Conservation (phyloP, 2,329 filamentous ascomycete genomes). For the Apiospora hydei region DNA sequence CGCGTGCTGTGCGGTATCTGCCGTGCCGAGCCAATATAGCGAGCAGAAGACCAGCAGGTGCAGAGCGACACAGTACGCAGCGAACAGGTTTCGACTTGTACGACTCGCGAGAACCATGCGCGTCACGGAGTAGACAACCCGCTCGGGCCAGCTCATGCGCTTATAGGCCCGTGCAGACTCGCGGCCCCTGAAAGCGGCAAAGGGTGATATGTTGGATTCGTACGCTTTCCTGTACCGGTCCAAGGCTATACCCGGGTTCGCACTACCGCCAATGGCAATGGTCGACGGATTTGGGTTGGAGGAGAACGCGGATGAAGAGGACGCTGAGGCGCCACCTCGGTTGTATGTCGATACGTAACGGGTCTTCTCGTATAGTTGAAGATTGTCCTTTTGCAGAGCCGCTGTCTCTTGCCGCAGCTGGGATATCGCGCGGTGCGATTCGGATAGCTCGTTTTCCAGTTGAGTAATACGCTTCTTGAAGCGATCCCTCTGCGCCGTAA, state of each 20-base stretch:
- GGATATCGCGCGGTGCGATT: conserved; percentile 81
- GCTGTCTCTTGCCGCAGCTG: conserved; percentile 90
- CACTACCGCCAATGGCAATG: conserved; percentile 63
- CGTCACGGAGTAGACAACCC: conserved; percentile 89
- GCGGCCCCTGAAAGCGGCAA: conserved; percentile 92
- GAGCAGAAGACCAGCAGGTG: conserved; percentile 88
- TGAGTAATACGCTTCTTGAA: conserved; percentile 97
- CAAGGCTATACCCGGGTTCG: conserved; percentile 69
- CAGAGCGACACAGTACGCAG: conserved; percentile 86
- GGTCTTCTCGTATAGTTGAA: conserved; percentile 96
- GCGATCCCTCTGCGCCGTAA: conserved; percentile 94
- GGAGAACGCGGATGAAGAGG: conserved; percentile 69
- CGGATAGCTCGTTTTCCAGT: conserved; percentile 88
- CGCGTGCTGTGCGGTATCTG: conserved; percentile 69
- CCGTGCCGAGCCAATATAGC: conserved; percentile 82
- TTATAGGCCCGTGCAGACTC: conserved; percentile 91
- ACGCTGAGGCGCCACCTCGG: conserved; percentile 67
- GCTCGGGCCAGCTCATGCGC: conserved; percentile 90
- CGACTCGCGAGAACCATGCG: conserved; percentile 89
- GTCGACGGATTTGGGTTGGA: conserved; percentile 79
- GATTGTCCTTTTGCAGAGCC: conserved; percentile 92
- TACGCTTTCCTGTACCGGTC: conserved; percentile 92
- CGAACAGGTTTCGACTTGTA: conserved; percentile 92
- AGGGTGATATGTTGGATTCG: conserved; percentile 93
- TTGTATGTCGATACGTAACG: conserved; percentile 95